Conservation (phyloP, 805 yeast species). For the Ogataea paradorogensis region DNA sequence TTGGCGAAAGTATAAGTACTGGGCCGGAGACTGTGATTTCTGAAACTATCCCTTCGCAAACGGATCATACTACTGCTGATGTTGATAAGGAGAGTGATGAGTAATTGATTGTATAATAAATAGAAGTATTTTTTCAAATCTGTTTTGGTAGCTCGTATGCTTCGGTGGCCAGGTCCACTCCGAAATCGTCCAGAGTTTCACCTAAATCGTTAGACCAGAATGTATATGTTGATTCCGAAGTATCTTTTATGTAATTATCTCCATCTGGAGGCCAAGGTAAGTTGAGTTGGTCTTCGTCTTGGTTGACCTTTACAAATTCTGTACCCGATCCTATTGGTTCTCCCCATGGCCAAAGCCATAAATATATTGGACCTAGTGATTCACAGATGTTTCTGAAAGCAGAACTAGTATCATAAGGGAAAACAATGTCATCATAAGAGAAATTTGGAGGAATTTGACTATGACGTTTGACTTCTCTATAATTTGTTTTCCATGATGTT, state of each 20-base stretch:
- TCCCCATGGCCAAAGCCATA: conserved; percentile 75
- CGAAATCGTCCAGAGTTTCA: conserved; percentile 80
- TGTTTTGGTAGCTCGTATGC: conserved; percentile 15
- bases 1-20: conserved; percentile 13
- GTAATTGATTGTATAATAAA: conserved; percentile 11
- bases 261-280: conserved; percentile 96
- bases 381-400: conserved; percentile 49
- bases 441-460: conserved; percentile 34
- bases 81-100: conserved; percentile 4
- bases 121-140: conserved; percentile 7
- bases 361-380: conserved; percentile 59
- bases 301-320: conserved; percentile 52
- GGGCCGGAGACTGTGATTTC: conserved; percentile 18
- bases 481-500: conserved; percentile 43
- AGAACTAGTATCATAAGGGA: conserved; percentile 77
- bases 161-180: conserved; percentile 77
- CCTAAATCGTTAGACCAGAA: conserved; percentile 77
- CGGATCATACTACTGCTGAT: conserved; percentile 14
- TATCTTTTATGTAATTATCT: conserved; percentile 25
- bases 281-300: conserved; percentile 56
- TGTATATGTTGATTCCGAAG: conserved; percentile 10
- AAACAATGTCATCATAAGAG: conserved; percentile 62
- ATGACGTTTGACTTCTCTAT: conserved; percentile 19
- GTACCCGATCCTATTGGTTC: conserved; percentile 59
- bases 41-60: conserved; percentile 10